These are phyloP conservation scores for Eucalyptus victrix DNA, from an alignment of 345 rosid genomes.

Conservation along the genomic window DNA sequence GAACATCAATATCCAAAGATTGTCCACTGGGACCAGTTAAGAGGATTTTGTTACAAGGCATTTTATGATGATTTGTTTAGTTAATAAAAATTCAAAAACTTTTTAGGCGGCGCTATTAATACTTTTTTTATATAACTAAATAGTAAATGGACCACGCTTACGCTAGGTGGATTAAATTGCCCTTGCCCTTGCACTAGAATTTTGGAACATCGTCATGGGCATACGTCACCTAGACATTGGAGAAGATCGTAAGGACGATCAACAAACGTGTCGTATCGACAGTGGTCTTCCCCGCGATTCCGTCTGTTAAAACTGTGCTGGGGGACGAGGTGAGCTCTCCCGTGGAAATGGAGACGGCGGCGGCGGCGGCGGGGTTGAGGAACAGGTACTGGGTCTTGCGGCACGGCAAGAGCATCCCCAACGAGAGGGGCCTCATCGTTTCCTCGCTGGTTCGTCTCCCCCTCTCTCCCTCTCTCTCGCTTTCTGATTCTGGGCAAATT, in stretches of 20 bases:
- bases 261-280: neutral
- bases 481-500: neutral
- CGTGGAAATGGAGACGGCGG: slow-evolving; percentile 5
- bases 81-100: neutral
- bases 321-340: neutral
- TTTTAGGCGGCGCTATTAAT: too few species aligned
- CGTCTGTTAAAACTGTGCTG: neutral
- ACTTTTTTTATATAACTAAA: too few species aligned
- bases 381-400: slow-evolving; percentile 75
- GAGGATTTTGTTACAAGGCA: accelerated
- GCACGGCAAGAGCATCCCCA: slow-evolving; percentile 87
- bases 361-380: slow-evolving; percentile 13
- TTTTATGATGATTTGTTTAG: neutral
- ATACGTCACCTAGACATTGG: neutral
- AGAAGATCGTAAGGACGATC: neutral
- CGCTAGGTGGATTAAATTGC: too few species aligned
- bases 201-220: neutral
- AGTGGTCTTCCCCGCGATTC: neutral
- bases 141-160: too few species aligned
- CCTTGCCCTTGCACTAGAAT: neutral
- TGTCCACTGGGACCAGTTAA: too few species aligned
- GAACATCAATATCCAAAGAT: too few species aligned
- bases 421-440: slow-evolving; percentile 78
- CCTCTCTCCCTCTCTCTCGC: too few species aligned
- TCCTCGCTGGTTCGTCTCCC: slow-evolving; percentile 46